Conservation (phyloP, 495 filamentous ascomycete species). For the Amphirosellinia nigrospora region DNA sequence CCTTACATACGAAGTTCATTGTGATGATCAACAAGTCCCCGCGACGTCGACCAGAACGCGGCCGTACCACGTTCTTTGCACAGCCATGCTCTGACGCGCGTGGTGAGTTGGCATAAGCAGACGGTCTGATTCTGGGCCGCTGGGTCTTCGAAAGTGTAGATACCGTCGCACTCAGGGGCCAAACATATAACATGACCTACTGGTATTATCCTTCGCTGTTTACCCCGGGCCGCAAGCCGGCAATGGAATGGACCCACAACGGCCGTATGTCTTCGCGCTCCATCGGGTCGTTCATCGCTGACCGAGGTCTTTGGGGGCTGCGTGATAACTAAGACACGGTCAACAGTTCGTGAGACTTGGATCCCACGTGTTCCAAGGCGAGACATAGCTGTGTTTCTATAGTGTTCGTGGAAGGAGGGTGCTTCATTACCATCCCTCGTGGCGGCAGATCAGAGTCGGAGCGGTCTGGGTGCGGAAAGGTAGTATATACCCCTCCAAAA, state of each 20-base stretch:
- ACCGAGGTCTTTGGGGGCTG: conserved; percentile 22
- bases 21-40: neutral
- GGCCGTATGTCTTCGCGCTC: conserved; percentile 12
- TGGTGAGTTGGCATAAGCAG: conserved; percentile 12
- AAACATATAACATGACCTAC: conserved; percentile 6
- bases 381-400: neutral
- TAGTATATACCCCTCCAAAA: neutral
- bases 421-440: neutral
- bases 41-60: neutral
- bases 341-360: neutral
- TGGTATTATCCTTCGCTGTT: neutral
- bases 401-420: neutral
- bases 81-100: neutral
- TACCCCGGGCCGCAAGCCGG: neutral
- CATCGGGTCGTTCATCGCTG: conserved; percentile 12
- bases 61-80: conserved; percentile 1
- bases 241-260: conserved; percentile 20
- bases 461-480: neutral
- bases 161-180: neutral
- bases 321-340: neutral
- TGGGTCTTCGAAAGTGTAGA: neutral
- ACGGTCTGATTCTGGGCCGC: conserved; percentile 17
- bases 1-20: neutral
- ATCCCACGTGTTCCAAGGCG: conserved; percentile 9
- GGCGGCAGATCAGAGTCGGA: neutral